These are phyloP conservation scores for Arctium lappa DNA, from an alignment of 129 eudicot genomes.

Conservation along the genomic window DNA sequence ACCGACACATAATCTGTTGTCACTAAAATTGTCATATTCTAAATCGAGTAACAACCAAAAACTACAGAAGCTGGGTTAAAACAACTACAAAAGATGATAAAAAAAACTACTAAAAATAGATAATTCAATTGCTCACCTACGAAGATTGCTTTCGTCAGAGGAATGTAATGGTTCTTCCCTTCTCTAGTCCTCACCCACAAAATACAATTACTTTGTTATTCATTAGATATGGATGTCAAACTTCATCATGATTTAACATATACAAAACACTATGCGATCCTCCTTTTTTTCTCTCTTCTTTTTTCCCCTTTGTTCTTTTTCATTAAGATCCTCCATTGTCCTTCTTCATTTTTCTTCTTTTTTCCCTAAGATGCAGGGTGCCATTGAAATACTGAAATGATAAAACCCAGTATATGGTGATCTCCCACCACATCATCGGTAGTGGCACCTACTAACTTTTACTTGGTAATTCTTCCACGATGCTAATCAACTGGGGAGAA, in stretches of 20 bases:
- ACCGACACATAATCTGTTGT: background rate
- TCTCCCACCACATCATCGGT: background rate
- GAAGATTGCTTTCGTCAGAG: background rate
- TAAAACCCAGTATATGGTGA: background rate
- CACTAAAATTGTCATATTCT: background rate
- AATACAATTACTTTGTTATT: background rate
- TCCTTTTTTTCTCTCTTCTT: too few relatives aligned
- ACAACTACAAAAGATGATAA: background rate
- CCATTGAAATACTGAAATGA: background rate
- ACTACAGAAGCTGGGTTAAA: background rate
- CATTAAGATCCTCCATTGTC: background rate
- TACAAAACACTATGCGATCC: background rate
- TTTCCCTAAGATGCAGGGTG: background rate
- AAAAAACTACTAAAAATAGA: background rate
- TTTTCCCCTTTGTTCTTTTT: background rate
- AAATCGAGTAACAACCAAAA: background rate
- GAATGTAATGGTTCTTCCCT: background rate
- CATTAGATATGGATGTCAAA: background rate
- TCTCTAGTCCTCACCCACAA: conserved; percentile 2
- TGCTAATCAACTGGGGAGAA: background rate
- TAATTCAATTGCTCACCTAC: conserved; percentile 3
- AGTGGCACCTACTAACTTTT: background rate
- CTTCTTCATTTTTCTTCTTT: background rate
- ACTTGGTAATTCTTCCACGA: background rate
- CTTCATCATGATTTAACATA: background rate